Conservation (phyloP, 257 asterid genomes). For the Lantana camara region DNA sequence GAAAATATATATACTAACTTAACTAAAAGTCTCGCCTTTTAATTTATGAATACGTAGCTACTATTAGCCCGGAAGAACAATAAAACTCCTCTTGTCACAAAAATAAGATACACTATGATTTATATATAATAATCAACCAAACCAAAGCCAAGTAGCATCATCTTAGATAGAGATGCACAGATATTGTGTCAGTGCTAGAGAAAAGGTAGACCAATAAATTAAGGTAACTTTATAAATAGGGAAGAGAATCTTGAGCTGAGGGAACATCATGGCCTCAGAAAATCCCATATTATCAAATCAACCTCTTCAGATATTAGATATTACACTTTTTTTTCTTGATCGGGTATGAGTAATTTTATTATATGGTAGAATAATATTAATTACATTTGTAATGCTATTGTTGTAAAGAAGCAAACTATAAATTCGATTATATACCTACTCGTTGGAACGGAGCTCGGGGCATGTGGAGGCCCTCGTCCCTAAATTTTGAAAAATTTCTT, state of each 20-base stretch:
- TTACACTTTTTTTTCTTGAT: neutral
- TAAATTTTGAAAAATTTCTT: no score
- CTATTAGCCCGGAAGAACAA: no score
- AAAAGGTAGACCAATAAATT: slow-evolving; percentile 30
- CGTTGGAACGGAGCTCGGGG: no score
- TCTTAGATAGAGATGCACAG: neutral
- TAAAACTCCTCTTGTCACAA: no score
- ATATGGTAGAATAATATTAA: no score
- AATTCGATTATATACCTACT: no score
- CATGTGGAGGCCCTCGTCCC: no score
- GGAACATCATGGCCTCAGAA: slow-evolving; percentile 47
- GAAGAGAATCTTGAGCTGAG: slow-evolving; percentile 42
- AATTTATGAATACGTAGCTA: no score
- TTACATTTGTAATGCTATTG: no score
- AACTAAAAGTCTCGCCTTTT: no score
- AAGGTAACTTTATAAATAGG: slow-evolving; percentile 33
- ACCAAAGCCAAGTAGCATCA: neutral
- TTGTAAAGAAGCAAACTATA: no score
- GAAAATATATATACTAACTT: no score
- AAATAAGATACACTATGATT: neutral
- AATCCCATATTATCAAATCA: slow-evolving; percentile 7
- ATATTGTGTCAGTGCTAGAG: neutral
- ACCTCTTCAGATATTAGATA: neutral
- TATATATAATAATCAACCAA: neutral
- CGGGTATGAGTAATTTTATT: neutral